These are phyloP conservation scores for Berkeleyomyces basicola DNA, from an alignment of 2,329 filamentous ascomycete species.

Conservation along the genomic window DNA sequence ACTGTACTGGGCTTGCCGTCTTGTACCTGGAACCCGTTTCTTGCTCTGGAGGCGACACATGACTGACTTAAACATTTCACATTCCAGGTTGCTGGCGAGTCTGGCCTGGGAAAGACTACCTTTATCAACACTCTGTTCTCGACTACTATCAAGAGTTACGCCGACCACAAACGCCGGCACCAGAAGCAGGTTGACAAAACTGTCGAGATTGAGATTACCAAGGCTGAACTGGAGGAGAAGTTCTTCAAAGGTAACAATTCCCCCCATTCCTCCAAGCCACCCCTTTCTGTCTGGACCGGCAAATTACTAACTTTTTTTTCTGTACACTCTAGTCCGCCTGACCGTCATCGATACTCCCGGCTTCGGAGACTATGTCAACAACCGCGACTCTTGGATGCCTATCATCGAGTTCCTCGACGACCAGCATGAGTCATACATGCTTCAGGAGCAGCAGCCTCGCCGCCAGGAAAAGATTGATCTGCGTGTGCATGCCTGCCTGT, in stretches of 20 bases:
- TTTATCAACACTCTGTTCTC: conserved; percentile 99
- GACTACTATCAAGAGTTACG: conserved; percentile 99
- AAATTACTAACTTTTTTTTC: conserved; percentile 13
- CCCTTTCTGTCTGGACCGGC: conserved; percentile 16
- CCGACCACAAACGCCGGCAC: conserved; percentile 97
- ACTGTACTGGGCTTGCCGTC: not conserved
- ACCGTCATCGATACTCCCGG: conserved; percentile 98
- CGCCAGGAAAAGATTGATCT: conserved; percentile 98
- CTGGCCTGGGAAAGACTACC: conserved; percentile 95
- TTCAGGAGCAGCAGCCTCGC: conserved; percentile 98
- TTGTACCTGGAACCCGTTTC: not conserved
- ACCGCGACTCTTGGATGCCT: conserved; percentile 98
- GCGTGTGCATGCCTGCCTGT: conserved; percentile 92
- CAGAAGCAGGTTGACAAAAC: conserved; percentile 99
- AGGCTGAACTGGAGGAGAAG: conserved; percentile 99
- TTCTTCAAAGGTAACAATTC: conserved; percentile 88
- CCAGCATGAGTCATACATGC: conserved; percentile 99
- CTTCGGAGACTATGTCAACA: conserved; percentile 99
- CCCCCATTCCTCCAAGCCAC: not conserved
- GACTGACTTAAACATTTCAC: conserved; percentile 2
- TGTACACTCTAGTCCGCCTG: conserved; percentile 55
- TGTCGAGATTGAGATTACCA: conserved; percentile 99
- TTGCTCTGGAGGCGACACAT: not conserved
- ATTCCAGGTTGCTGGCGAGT: conserved; percentile 84
- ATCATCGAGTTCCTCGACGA: conserved; percentile 99